These are phyloP conservation scores for Drechslerella dactyloides DNA, from an alignment of 2,329 filamentous ascomycete species.

Conservation along the genomic window DNA sequence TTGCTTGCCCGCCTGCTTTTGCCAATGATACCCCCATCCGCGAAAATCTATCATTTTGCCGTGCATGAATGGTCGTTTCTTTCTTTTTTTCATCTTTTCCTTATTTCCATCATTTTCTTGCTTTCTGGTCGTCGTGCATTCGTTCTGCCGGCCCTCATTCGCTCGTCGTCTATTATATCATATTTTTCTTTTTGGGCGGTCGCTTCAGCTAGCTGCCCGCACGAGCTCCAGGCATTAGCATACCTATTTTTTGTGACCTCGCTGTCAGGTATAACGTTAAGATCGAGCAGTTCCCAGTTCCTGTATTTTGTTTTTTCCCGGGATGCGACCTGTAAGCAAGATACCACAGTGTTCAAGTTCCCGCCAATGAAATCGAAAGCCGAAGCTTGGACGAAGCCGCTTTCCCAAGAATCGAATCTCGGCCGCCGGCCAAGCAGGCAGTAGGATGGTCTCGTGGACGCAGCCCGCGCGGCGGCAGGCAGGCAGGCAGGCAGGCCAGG, in stretches of 20 bases:
- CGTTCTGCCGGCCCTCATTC: background rate
- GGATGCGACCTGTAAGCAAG: conserved; percentile 4
- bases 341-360: background rate
- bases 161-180: background rate
- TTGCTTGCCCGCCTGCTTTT: conserved; percentile 24
- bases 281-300: too few species aligned
- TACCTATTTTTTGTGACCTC: background rate
- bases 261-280: too few species aligned
- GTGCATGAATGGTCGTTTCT: conserved; percentile 12
- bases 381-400: background rate
- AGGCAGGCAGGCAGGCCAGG: too few species aligned
- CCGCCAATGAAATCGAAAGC: background rate
- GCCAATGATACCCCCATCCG: conserved; percentile 47
- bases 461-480: too few species aligned
- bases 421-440: background rate
- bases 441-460: background rate
- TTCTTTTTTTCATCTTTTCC: conserved; percentile 9
- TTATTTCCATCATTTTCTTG: conserved; percentile 9
- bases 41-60: conserved; percentile 23
- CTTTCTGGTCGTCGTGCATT: conserved; percentile 6
- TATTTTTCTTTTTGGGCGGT: background rate
- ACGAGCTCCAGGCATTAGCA: background rate
- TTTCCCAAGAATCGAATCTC: background rate
- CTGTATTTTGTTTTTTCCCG: background rate
- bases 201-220: too few species aligned